Base-by-base conservation (phyloP, 2,329 filamentous ascomycete species). In the Fusarium mangiferae region DNA sequence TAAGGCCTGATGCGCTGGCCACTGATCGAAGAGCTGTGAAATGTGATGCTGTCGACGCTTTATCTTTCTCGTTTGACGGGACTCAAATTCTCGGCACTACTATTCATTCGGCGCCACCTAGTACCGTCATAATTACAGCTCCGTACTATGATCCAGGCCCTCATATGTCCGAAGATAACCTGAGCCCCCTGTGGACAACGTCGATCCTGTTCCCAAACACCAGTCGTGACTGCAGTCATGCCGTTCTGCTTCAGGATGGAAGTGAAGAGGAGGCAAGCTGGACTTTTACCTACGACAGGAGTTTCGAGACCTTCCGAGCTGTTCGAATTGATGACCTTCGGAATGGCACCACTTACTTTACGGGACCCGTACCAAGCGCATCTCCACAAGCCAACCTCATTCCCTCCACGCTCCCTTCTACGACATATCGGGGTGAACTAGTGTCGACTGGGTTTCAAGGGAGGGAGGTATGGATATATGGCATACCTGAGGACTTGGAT, bases 181-280 rank as follows among this genome's bases (percentile, higher is more conserved):
- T 94, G 70, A 93, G 91, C 79, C 89, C 91, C 30, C 88, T 96
- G 78, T 96, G 94, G 94, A 96, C 94, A 12, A 94, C 93, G 1
- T 95, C 94, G 39, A 95, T 96, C 51, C 84, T 96, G 7, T 96
- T 96, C 64, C 93, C 94, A 7, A 94, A 95, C 75, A 92, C 90
- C n/a, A 94, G 91, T 74, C 89, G 90, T 56, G 92, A 94, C 74
- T 95, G 93, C 78, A 94, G 92, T 75, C 93, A 95, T 81, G 92
- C 93, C 26, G 90, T 93, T 3, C 81, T 96, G 51, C 84, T 96
- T 22, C 89, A 90, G 74, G 86, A 90, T 68, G 88, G 88, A 9
- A 85, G 83, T 56, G 84, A 88, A 44, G 89, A 90, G 62, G 93
- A 94, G 80, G 90, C 92, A 33, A 89, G 86, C 68, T 96, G 93